Evolutionary conservation across 306 rosid species (phyloP), one percentile per base, ranked within the genome.

Genomic region (Lablab purpureus): DNA sequence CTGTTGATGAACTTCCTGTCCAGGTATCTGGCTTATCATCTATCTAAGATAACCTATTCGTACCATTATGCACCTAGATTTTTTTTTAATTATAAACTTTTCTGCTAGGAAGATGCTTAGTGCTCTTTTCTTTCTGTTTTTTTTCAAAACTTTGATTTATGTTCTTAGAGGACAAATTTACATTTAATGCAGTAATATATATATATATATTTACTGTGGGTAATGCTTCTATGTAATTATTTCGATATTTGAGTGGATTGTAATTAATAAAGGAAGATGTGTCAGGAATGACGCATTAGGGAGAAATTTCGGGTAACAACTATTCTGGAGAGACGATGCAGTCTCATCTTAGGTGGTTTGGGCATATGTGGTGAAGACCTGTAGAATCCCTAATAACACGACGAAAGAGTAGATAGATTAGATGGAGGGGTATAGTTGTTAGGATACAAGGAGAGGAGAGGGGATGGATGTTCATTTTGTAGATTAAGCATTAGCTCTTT

Each of bases 1-100:
- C 91, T 68, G 98, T 90, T 62, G 97, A 95, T 67, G 97, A 95
- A 87, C 96, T 95, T 78, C 99, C 99, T 71, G 99, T 90, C 49
- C 88, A 92, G 99, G 99, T 95, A 81, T 65, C 43, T 59, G 77
- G 43, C 71, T 65, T 70, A 56, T 21, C 34, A 41, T 64, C 27
- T 18, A 10, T n/a, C 5, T n/a, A 30, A 71, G 67, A 51, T 63
- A 54, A 50, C 50, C 59, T 75, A 43, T 54, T 79, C 34, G 73
- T 75, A 46, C 80, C 71, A 55, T 19, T 56, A 49, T 47, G 71
- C 56, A 27, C 56, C 19, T 10, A 30, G 14, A 4, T 21, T 5
- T 27, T 51, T 17, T 51, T 37, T 45, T 49, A 27, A 27, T 45
- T 58, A 36, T 67, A 73, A 73, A 67, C 70, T 55, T 49, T 18